A percentile compares a stretch with the other conserved stretches of the same genome.
Evolutionary conservation across 805 yeast genomes (phyloP).

Genomic region (Sungouiozyma ichnusensis): DNA sequence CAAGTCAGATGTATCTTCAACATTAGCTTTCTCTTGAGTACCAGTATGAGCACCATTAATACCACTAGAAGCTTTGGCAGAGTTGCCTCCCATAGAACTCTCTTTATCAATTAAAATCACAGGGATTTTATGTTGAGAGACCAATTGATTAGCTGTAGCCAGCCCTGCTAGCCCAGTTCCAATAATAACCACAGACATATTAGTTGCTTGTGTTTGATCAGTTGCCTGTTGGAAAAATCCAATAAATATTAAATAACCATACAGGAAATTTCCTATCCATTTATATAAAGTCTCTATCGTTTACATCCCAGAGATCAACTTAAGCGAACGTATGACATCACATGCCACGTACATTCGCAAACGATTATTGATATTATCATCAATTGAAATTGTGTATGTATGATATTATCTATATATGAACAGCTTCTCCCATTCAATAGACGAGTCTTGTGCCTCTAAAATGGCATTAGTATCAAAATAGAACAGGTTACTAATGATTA

Average conservation of each 20-base stretch:
- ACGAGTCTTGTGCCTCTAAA: no score
- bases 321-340: background rate
- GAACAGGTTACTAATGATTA: background rate
- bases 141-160: slow-evolving; percentile 33
- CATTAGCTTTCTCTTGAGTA: slow-evolving; percentile 41
- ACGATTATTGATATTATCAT: no score
- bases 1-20: slow-evolving; percentile 46
- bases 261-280: background rate
- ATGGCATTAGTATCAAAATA: background rate
- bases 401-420: background rate
- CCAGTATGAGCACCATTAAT: slow-evolving; percentile 62
- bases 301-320: background rate
- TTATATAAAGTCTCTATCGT: no score
- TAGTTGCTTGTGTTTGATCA: background rate
- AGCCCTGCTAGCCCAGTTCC: slow-evolving; percentile 53
- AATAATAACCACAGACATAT: slow-evolving; percentile 34
- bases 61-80: slow-evolving; percentile 53
- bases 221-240: background rate
- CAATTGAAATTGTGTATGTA: no score
- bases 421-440: no score
- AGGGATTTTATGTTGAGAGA: slow-evolving; percentile 29
- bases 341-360: background rate
- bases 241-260: background rate
- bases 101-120: slow-evolving; percentile 42
- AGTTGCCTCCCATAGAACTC: slow-evolving; percentile 44